A percentile compares a stretch with the other conserved stretches of the same genome.
phyloP scores from a whole-genome alignment of 1,139 yeast species.

The Pichia sp. region DNA sequence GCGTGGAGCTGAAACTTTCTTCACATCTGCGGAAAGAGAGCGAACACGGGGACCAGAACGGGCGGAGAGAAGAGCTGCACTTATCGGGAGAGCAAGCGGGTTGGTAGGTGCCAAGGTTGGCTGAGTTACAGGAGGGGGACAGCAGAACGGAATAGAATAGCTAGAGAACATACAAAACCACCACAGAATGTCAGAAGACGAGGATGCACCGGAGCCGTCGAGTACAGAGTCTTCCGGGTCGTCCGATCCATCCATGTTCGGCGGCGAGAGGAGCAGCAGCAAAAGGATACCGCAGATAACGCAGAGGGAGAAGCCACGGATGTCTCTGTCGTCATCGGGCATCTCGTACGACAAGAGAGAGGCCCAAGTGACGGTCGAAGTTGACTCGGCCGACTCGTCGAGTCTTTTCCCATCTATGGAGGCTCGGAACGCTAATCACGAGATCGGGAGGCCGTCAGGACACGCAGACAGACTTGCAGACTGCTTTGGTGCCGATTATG shows the following conservation, averaged over 20 bases:
- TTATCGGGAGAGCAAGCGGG: neutral
- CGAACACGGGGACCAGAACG: neutral
- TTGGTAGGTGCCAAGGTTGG: too few relatives aligned
- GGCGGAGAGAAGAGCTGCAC: neutral
- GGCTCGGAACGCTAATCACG: neutral
- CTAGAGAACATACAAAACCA: too few relatives aligned
- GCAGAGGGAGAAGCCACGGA: neutral
- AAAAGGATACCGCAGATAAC: neutral
- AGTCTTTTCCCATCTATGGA: conserved; percentile 7
- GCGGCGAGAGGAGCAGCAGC: neutral
- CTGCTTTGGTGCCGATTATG: too few relatives aligned
- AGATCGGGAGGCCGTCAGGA: neutral
- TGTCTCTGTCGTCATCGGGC: neutral
- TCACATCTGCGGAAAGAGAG: neutral
- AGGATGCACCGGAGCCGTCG: neutral
- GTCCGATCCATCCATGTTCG: conserved; percentile 1
- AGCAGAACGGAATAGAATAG: too few relatives aligned
- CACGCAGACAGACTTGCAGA: neutral
- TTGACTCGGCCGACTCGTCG: neutral
- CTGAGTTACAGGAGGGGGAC: too few relatives aligned
- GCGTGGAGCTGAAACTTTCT: neutral
- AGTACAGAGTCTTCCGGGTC: neutral
- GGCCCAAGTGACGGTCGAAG: neutral
- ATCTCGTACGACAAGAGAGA: neutral
- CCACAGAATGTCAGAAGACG: neutral